Evolutionary conservation across 768 basidiomycete genomes (phyloP).

Genomic region (Ramaria sp.): DNA sequence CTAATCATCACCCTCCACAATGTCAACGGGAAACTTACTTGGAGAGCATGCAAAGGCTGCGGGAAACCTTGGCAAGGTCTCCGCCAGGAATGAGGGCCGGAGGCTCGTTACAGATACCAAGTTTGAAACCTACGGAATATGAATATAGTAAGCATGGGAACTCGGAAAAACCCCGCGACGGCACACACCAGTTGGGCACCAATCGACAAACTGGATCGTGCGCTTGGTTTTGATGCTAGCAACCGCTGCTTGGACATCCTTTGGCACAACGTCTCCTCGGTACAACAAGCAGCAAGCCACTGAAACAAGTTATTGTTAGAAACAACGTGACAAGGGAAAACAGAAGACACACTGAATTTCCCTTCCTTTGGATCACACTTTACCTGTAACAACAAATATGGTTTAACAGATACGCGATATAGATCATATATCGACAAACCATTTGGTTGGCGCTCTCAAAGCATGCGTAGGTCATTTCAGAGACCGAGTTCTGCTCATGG

Average conservation of each 20-base stretch:
- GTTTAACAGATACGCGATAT: background rate
- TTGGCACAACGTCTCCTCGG: slow-evolving; percentile 94
- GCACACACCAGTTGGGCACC: slow-evolving; percentile 98
- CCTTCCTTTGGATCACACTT: slow-evolving; percentile 73
- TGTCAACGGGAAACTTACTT: slow-evolving; percentile 37
- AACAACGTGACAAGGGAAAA: background rate
- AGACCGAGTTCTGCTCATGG: slow-evolving; percentile 61
- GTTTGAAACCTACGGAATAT: slow-evolving; percentile 30
- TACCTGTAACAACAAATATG: slow-evolving; percentile 19
- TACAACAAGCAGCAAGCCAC: slow-evolving; percentile 90
- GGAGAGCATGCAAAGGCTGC: slow-evolving; percentile 96
- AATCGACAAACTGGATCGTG: slow-evolving; percentile 97
- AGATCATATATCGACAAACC: slow-evolving; percentile 17
- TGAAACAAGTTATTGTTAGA: slow-evolving; percentile 16
- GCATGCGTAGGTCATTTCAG: slow-evolving; percentile 63
- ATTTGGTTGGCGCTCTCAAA: slow-evolving; percentile 73
- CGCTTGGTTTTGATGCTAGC: slow-evolving; percentile 94
- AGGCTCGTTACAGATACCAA: slow-evolving; percentile 96
- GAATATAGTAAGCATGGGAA: background rate
- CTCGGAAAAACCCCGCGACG: slow-evolving; percentile 14
- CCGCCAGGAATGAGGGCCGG: slow-evolving; percentile 87
- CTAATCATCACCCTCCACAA: background rate
- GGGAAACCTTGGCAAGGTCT: slow-evolving; percentile 87
- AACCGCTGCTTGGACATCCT: slow-evolving; percentile 90
- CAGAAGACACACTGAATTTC: slow-evolving; percentile 48